Base-by-base conservation (phyloP, 768 basidiomycete genomes). In the Pulveroboletus sp. region DNA sequence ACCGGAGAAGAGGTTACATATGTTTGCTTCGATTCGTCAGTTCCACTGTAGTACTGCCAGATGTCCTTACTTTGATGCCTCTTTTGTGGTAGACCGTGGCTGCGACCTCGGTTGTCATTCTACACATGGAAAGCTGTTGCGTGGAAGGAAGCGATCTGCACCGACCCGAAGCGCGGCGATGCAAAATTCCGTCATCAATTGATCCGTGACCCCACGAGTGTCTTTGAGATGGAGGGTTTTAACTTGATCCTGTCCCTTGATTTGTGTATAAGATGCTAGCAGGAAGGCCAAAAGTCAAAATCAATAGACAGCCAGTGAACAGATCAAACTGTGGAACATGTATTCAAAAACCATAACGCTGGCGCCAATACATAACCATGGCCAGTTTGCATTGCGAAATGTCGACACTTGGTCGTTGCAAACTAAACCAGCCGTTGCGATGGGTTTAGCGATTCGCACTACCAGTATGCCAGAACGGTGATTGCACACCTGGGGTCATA, bases 61-160 rank as follows among this genome's bases (percentile, higher is more conserved):
- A 11, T 46, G 52, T 56, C 54, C 53, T 48, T 53, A 38, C 49
- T 47, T 48, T 17, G 53, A 41, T 38, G 6, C 20, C 48, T 45
- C 41, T 38, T 38, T 36, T 48, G 34, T 37, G 34, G 36, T 35
- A 29, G n/a, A n/a, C 20, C 47, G 3, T 35, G 9, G 19, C 17
- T 19, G 24, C 9, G 9, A 33, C 37, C n/a, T 16, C 39, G 32
- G 10, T 1, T n/a, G 37, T 19, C 19, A 40, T 31, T 39, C 36
- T 29, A 17, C 37, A 19, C 24, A 25, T 14, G 25, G 21, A 21
- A 25, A 36, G 34, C 23, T 36, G 38, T 32, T 23, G 40, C 39
- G 36, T 31, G 33, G 34, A 19, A n/a, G 40, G 40, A 46, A 27
- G 40, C 17, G 33, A 34, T 57, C 40, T 7, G 32, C 19, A 25